Percentiles rank a stretch among this genome's conserved stretches.
phyloP scores from a whole-genome alignment of 225 moss, liverwort and hornwort genomes.

The Lunularia cruciata region DNA sequence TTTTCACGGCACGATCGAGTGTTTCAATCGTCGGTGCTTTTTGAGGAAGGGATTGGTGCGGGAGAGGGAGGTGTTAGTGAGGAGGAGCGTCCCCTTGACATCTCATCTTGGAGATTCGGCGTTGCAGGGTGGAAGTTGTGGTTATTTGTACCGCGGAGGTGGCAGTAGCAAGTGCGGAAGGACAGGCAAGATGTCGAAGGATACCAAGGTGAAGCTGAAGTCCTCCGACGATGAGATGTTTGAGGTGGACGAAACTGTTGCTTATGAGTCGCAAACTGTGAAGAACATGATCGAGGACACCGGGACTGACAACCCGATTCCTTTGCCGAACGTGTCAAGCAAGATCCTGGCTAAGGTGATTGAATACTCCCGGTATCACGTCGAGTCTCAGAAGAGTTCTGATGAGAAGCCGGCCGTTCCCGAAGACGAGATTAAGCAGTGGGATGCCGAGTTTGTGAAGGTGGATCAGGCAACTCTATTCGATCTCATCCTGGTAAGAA shows the following conservation, averaged over 20 bases:
- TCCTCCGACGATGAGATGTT: slow-evolving; percentile 44
- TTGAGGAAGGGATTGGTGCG: too few species aligned
- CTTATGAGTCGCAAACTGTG: slow-evolving; percentile 32
- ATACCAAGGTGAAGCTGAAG: slow-evolving; percentile 28
- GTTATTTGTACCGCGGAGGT: too few species aligned
- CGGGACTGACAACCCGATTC: slow-evolving; percentile 28
- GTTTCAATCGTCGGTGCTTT: neutral
- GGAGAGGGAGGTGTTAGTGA: too few species aligned
- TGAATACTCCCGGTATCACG: slow-evolving; percentile 47
- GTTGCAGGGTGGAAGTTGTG: too few species aligned
- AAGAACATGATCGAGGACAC: slow-evolving; percentile 37
- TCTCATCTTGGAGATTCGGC: too few species aligned
- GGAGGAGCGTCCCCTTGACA: too few species aligned
- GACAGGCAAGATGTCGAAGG: slow-evolving; percentile 9
- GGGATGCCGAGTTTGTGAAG: slow-evolving; percentile 51
- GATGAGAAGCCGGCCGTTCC: slow-evolving; percentile 40
- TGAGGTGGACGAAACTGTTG: slow-evolving; percentile 39
- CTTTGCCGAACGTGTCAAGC: slow-evolving; percentile 34
- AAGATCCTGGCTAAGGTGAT: slow-evolving; percentile 41
- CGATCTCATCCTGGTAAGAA: slow-evolving; percentile 46
- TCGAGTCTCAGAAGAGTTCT: slow-evolving; percentile 20
- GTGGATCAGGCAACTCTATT: slow-evolving; percentile 57
- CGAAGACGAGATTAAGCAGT: slow-evolving; percentile 43
- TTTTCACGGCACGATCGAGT: slow-evolving; percentile 2
- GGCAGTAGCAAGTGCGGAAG: too few species aligned